phyloP scores from a whole-genome alignment of 768 basidiomycete species.

The Agaricus subrufescens region DNA sequence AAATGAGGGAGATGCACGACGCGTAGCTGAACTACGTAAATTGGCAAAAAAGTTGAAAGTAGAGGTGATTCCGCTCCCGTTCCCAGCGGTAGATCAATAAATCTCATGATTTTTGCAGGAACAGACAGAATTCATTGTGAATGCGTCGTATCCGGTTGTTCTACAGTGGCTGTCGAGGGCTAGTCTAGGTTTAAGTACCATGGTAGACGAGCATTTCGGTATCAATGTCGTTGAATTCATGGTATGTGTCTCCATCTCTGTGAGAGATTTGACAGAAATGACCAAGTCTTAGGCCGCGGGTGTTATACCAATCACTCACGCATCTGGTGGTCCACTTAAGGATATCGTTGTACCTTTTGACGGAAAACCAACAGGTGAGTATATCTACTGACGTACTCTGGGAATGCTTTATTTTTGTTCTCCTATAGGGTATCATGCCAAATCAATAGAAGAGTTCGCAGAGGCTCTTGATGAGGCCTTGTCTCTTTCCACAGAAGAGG shows the following conservation, averaged over 20 bases:
- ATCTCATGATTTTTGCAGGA: slow-evolving; percentile 38
- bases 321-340: slow-evolving; percentile 85
- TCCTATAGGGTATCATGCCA: slow-evolving; percentile 72
- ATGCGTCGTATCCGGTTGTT: slow-evolving; percentile 72
- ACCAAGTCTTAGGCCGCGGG: slow-evolving; percentile 74
- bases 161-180: slow-evolving; percentile 68
- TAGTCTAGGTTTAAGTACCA: slow-evolving; percentile 88
- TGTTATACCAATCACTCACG: slow-evolving; percentile 86
- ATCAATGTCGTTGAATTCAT: slow-evolving; percentile 98
- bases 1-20: slow-evolving; percentile 66
- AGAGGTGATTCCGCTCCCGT: slow-evolving; percentile 33
- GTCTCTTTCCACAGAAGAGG: slow-evolving; percentile 47
- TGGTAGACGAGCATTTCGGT: slow-evolving; percentile 98
- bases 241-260: slow-evolving; percentile 42
- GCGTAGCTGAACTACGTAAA: slow-evolving; percentile 56
- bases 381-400: not conserved
- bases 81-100: not conserved
- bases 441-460: slow-evolving; percentile 59
- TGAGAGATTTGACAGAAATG: not conserved
- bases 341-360: slow-evolving; percentile 87
- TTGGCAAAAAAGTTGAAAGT: slow-evolving; percentile 63
- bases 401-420: not conserved
- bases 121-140: slow-evolving; percentile 74
- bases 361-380: slow-evolving; percentile 61
- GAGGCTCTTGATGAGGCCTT: slow-evolving; percentile 60